Conservation (phyloP, 2,329 filamentous ascomycete species). For the Rhexocercosporidium sp. region DNA sequence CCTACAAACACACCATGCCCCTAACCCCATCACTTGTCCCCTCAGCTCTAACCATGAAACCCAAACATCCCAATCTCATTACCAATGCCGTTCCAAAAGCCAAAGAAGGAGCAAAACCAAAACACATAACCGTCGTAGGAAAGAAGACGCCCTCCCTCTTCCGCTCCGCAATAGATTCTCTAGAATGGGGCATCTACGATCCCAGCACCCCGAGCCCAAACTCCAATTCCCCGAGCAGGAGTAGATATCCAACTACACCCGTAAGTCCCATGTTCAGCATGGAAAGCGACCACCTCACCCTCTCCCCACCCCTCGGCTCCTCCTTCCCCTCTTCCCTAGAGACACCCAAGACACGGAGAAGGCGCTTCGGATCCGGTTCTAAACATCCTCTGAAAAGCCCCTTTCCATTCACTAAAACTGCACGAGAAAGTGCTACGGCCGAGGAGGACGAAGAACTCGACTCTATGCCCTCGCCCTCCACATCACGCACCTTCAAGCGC, state of each 20-base stretch:
- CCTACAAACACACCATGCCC: neutral
- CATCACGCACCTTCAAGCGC: conserved; percentile 6
- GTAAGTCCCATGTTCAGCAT: conserved; percentile 19
- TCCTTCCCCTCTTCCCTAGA: neutral
- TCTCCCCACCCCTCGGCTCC: conserved; percentile 11
- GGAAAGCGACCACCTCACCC: conserved; percentile 15
- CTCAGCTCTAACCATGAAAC: neutral
- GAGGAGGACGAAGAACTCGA: neutral
- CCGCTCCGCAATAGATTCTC: neutral
- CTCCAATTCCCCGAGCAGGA: neutral
- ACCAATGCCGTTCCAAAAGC: neutral
- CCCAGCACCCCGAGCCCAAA: neutral
- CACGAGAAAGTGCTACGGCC: neutral
- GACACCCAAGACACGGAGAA: conserved; percentile 2
- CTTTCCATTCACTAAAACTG: conserved; percentile 23
- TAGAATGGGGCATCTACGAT: conserved; percentile 13
- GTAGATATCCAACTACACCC: neutral
- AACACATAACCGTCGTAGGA: neutral
- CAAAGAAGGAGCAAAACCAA: neutral
- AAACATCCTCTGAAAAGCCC: conserved; percentile 32
- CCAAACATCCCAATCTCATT: neutral
- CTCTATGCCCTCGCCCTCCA: conserved; percentile 6
- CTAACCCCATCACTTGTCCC: neutral
- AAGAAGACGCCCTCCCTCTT: neutral
- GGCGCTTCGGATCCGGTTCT: conserved; percentile 19